Base-by-base conservation (phyloP, 805 yeast species). In the Lipomyces starkeyi region DNA sequence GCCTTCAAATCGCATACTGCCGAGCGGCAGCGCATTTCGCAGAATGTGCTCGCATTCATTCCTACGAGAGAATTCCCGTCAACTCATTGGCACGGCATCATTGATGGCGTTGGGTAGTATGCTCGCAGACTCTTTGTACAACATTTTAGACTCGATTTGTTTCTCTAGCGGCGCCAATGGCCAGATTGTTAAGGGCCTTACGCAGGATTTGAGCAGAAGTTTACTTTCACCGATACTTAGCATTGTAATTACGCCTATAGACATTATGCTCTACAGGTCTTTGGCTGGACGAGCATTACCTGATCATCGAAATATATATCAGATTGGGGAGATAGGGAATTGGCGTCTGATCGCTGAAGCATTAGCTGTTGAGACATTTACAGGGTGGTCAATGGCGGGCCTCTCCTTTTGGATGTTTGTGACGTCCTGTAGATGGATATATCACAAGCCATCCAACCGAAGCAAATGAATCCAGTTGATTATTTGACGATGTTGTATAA, bases 251-350 rank as follows among this genome's bases (percentile, higher is more conserved):
- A 17, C 34, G 20, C 59, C 34, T 32, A 9, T 27, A 34, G 34
- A 49, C 22, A 13, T 29, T 27, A 20, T 25, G 9, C 8, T 27
- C 17, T 60, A 43, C 63, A 34, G 29, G 32, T n/a, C 27, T 5
- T 32, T 22, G 57, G 49, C 60, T 32, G 20, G 60, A 13, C 35
- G 29, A 34, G 25, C 37, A n/a, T 20, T 40, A 11, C 8, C 49
- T 11, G 60, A 34, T 29, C 60, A 34, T 20, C 49, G 49, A 43
- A 43, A 43, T 9, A 62, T 43, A 29, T 60, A 60, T 22, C 17
- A 25, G 29, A 13, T 9, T n/a, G 62, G 63, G 17, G 63, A 60
- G 43, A 52, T 60, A 5, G 63, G 63, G 13, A 60, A 60, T 29
- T 60, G 63, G 63, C 57, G 63, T 20, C 27, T 60, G 20, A 2